Evolutionary conservation across 1,284 basidiomycete genomes (phyloP), one percentile per base, ranked within the genome.

Genomic region (Farysia itapuensis): DNA sequence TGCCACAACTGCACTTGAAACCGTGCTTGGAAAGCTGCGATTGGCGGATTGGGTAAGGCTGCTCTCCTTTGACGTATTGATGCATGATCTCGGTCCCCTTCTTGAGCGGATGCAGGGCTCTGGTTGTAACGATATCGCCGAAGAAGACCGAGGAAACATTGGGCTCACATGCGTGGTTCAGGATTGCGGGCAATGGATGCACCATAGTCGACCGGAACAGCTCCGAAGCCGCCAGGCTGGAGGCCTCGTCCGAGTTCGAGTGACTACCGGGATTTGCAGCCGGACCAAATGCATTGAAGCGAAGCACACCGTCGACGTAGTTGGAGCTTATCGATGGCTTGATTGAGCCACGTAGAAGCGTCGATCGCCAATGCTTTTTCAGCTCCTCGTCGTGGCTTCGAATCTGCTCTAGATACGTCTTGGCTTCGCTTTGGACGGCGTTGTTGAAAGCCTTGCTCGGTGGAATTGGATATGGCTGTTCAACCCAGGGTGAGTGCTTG

Each of bases 241-340:
- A 38, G 13, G 45, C 12, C 11, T 33, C 31, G 8, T 11, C 9
- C 11, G 8, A 19, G 13, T 32, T 39, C 9, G 51, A 45, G 21
- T 53, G 49, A 11, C 60, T 60, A 3, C 56, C 65, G 0, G 69
- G 70, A 25, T 50, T 60, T 24, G 64, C 52, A 7, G 60, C 68
- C 3, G 74, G 74, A 1, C 74, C 74, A 35, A 76, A 76, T 8
- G 74, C 74, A 43, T 76, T 76, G 60, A 74, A 72, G 13, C 72
- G 67, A 9, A 76, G 57, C 11, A 76, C 74, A 9, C 72, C 70
- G 39, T 76, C 72, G 18, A 75, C 58, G 45, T 76, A 76, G 30
- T 53, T 59, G 23, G 74, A 46, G 18, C 69, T 54, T 28, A 72
- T 56, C 1, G 42, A 34, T 1, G 51, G 47, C 1, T 38, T 39